phyloP scores from a whole-genome alignment of 352 stramenopile genomes.

The Aphanomyces astaci region DNA sequence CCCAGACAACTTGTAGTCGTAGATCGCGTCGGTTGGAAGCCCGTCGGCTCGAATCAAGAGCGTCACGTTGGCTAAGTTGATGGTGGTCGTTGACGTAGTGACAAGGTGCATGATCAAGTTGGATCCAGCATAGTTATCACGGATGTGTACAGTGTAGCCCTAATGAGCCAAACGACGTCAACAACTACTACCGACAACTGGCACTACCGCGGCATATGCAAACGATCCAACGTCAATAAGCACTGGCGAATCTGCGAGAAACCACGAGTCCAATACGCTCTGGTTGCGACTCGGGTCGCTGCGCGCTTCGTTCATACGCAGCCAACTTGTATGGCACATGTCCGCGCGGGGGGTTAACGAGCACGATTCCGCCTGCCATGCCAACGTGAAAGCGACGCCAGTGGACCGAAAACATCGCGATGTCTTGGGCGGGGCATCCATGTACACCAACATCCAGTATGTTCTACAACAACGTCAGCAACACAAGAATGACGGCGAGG shows the following conservation, averaged over 20 bases:
- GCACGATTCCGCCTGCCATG: neutral
- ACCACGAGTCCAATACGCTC: neutral
- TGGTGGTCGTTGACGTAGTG: neutral
- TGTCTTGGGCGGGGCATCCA: neutral
- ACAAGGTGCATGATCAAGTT: neutral
- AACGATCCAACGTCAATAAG: neutral
- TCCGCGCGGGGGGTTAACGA: neutral
- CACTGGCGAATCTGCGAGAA: neutral
- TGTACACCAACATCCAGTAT: neutral
- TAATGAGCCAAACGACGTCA: no score
- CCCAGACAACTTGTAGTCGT: neutral
- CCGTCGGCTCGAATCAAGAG: neutral
- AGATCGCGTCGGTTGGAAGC: neutral
- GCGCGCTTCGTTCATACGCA: neutral
- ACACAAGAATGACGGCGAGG: no score
- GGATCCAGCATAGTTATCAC: neutral
- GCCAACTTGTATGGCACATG: neutral
- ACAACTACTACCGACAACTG: no score
- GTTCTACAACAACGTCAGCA: no score
- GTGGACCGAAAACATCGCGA: neutral
- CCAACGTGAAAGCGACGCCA: neutral
- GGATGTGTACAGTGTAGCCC: neutral
- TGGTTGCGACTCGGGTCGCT: constrained; percentile 1
- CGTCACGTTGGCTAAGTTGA: neutral
- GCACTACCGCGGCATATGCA: neutral